Percentiles rank a stretch among this genome's conserved stretches.
These are phyloP conservation scores for Suillus placidus DNA, from an alignment of 768 basidiomycete species.

Conservation along the genomic window DNA sequence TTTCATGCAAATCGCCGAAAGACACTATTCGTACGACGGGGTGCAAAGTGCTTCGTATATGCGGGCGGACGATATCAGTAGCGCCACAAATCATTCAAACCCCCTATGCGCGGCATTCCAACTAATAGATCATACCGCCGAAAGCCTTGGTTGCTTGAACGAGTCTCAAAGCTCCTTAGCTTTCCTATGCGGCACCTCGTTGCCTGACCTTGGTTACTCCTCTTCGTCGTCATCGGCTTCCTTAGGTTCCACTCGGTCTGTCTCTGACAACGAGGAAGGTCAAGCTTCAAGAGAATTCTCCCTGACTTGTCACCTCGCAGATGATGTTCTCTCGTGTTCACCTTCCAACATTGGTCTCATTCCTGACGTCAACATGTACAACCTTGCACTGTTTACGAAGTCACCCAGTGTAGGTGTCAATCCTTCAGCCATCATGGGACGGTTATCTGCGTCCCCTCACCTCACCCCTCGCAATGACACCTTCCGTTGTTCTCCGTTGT, in stretches of 20 bases:
- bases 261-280: background rate
- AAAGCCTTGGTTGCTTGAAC: background rate
- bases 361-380: constrained; percentile 41
- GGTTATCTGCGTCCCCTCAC: constrained; percentile 4
- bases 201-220: background rate
- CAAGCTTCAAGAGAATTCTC: background rate
- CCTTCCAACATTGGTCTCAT: constrained; percentile 28
- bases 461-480: constrained; percentile 4
- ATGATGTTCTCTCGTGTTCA: constrained; percentile 17
- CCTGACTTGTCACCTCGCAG: constrained; percentile 9
- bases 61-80: background rate
- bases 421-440: constrained; percentile 41
- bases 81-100: background rate
- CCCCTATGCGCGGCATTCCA: background rate
- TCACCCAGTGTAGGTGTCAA: constrained; percentile 36
- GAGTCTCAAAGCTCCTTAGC: background rate
- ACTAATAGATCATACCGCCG: background rate
- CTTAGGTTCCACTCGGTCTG: background rate
- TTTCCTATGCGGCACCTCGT: background rate
- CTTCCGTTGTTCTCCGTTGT: background rate
- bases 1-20: background rate
- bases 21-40: background rate
- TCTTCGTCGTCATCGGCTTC: constrained; percentile 1
- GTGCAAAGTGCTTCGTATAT: background rate
- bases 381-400: constrained; percentile 21